A percentile compares a stretch with the other conserved stretches of the same genome.
phyloP scores from a whole-genome alignment of 1,284 basidiomycete species.

The Pseudozyma pruni region DNA sequence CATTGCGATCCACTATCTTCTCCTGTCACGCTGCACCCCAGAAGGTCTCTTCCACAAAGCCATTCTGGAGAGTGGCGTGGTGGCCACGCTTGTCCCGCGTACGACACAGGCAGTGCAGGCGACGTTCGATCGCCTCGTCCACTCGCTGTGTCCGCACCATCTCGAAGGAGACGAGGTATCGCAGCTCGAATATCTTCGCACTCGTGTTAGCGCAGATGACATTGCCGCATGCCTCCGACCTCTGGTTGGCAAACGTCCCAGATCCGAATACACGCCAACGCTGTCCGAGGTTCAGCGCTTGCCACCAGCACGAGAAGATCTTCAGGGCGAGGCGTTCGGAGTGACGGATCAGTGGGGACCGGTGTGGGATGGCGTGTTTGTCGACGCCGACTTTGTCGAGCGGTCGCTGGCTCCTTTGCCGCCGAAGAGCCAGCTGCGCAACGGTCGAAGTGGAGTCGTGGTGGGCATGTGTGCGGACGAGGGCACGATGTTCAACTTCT shows the following conservation, averaged over 20 bases:
- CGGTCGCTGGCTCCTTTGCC: conserved; percentile 21
- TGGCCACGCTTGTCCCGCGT: conserved; percentile 35
- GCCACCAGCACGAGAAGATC: conserved; percentile 26
- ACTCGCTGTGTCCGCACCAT: conserved; percentile 21
- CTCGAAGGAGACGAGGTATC: conserved; percentile 25
- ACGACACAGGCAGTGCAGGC: conserved; percentile 44
- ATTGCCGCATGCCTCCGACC: conserved; percentile 22
- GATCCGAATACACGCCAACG: conserved; percentile 36
- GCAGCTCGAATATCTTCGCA: conserved; percentile 37
- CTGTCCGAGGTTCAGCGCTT: conserved; percentile 2
- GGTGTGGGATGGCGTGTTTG: conserved; percentile 48
- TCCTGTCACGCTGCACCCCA: conserved; percentile 27
- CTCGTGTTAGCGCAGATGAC: conserved; percentile 25
- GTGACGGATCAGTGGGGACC: conserved; percentile 47
- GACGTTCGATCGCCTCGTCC: conserved; percentile 30
- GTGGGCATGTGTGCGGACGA: conserved; percentile 50
- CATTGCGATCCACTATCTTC: conserved; percentile 45
- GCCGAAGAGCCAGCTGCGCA: conserved; percentile 20
- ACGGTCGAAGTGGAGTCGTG: conserved; percentile 37
- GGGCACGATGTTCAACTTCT: conserved; percentile 55
- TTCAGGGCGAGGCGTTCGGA: neutral
- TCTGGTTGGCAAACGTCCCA: conserved; percentile 36
- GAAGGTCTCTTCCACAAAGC: conserved; percentile 44
- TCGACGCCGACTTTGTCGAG: conserved; percentile 24
- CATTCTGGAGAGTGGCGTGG: conserved; percentile 44